Conservation (phyloP, 768 basidiomycete genomes). For the Serendipita sp. region DNA sequence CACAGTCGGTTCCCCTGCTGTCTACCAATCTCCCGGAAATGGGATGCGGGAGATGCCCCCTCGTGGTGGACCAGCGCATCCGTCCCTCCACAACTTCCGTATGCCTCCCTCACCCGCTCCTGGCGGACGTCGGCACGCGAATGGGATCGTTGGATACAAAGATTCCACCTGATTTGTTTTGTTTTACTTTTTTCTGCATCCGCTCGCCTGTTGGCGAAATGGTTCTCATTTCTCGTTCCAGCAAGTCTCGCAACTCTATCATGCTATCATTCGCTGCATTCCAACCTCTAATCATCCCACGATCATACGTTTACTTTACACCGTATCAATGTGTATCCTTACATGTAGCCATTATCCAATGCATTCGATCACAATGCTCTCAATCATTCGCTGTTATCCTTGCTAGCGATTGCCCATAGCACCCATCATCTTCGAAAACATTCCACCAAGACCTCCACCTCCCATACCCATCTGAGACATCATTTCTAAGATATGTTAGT, state of each 20-base stretch:
- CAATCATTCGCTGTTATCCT: background rate
- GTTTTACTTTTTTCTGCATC: background rate
- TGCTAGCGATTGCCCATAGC: background rate
- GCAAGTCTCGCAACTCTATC: background rate
- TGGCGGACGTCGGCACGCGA: background rate
- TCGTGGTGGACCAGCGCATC: slow-evolving; percentile 1
- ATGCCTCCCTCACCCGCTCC: background rate
- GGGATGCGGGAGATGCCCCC: background rate
- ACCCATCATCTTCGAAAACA: slow-evolving; percentile 13
- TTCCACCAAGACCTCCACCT: slow-evolving; percentile 26
- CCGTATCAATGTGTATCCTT: background rate
- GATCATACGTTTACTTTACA: background rate
- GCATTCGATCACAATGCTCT: background rate
- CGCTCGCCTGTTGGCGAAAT: background rate
- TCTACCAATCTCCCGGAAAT: background rate
- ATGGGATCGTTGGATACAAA: background rate
- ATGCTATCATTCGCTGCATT: background rate
- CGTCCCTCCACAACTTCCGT: background rate
- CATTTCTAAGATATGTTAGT: slow-evolving; percentile 40
- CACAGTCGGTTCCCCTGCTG: background rate
- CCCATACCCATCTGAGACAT: slow-evolving; percentile 74
- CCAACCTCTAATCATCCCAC: background rate
- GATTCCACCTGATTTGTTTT: background rate
- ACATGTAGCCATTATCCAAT: background rate
- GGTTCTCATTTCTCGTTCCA: too few relatives aligned